phyloP scores from a whole-genome alignment of 2,329 filamentous ascomycete species.

The Curvularia sp. region DNA sequence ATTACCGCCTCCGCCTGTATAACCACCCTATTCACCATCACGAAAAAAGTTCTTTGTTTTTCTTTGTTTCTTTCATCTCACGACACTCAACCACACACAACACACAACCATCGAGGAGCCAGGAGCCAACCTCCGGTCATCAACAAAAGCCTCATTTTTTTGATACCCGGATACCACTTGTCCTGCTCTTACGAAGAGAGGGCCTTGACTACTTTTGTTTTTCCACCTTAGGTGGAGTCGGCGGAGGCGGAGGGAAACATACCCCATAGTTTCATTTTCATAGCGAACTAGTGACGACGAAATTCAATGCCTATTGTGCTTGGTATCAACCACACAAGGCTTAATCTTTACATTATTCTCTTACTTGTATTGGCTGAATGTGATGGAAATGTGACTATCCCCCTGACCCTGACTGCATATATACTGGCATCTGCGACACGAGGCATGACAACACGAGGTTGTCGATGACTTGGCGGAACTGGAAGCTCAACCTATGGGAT shows the following conservation, averaged over 20 bases:
- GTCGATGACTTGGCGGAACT: not conserved
- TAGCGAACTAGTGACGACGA: not conserved
- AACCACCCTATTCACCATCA: conserved; percentile 4
- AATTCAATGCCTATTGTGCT: not conserved
- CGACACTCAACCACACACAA: conserved; percentile 3
- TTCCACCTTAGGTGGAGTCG: not conserved
- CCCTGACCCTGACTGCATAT: not conserved
- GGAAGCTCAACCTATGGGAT: not conserved
- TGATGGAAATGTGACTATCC: not conserved
- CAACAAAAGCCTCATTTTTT: conserved; percentile 8
- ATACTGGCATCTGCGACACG: not conserved
- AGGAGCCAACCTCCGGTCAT: conserved; percentile 30
- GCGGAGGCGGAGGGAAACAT: not conserved
- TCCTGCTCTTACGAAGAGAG: conserved; percentile 22
- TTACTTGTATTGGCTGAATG: not conserved
- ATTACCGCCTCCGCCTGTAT: conserved; percentile 16
- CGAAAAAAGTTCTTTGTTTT: conserved; percentile 25
- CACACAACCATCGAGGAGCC: conserved; percentile 48
- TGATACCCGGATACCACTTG: conserved; percentile 18
- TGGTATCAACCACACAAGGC: not conserved
- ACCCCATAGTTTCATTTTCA: not conserved
- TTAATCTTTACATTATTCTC: not conserved
- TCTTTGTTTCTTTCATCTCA: conserved; percentile 3
- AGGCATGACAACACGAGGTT: not conserved
- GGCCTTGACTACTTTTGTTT: conserved; percentile 12